Percentiles rank a stretch among this genome's conserved stretches.
These are phyloP conservation scores for Monosporozyma unispora DNA, from an alignment of 805 yeast genomes.

Conservation along the genomic window DNA sequence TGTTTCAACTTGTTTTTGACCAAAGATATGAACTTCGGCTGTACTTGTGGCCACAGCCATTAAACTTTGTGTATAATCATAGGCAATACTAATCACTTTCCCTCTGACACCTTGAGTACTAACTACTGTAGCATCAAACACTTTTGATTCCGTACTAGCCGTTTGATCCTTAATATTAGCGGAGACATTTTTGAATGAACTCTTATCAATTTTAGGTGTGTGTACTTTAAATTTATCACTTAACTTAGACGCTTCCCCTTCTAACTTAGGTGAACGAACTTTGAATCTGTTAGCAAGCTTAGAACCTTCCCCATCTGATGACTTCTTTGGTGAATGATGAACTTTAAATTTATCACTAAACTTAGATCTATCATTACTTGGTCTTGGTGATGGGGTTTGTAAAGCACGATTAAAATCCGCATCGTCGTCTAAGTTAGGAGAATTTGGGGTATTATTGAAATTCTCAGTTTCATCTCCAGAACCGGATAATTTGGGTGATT, in stretches of 20 bases:
- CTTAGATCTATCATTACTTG: neutral
- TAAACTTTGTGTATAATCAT: slow-evolving; percentile 82
- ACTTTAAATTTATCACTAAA: neutral
- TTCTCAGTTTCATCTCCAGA: neutral
- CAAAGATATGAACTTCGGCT: slow-evolving; percentile 72
- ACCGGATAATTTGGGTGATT: slow-evolving; percentile 10
- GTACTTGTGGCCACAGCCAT: slow-evolving; percentile 67
- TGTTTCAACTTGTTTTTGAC: slow-evolving; percentile 72
- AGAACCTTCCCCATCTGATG: neutral
- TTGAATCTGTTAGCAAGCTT: neutral
- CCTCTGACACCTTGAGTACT: slow-evolving; percentile 54
- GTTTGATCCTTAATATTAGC: slow-evolving; percentile 28
- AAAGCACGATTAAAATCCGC: neutral
- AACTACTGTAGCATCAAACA: slow-evolving; percentile 29
- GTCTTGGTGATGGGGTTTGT: neutral
- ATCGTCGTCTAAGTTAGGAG: neutral
- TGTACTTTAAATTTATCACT: neutral
- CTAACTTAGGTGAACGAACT: neutral
- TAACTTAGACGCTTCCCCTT: neutral
- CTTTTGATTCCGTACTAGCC: slow-evolving; percentile 21
- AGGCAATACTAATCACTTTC: slow-evolving; percentile 56
- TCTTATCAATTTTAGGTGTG: neutral
- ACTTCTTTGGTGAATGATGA: neutral
- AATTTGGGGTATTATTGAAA: neutral
- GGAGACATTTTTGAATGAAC: slow-evolving; percentile 11